A percentile compares a stretch with the other conserved stretches of the same genome.
phyloP scores from a whole-genome alignment of 257 asterid species.

The Solanum etuberosum region DNA sequence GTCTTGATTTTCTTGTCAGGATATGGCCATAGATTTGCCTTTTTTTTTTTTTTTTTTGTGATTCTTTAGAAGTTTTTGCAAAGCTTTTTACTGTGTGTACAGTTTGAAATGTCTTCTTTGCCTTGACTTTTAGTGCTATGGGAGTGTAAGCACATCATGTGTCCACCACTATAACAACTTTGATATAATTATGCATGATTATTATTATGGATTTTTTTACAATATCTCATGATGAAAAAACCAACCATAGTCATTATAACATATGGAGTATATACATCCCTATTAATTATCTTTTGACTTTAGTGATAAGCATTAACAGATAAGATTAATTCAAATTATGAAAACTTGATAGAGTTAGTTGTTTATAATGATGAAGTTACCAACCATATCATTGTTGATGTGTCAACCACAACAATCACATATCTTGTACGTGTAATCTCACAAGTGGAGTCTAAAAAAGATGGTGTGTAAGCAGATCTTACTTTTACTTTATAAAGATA shows the following conservation, averaged over 20 bases:
- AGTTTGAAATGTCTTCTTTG: slow-evolving; percentile 12
- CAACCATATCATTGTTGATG: not conserved
- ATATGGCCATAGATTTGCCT: slow-evolving; percentile 9
- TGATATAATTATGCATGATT: slow-evolving; percentile 1
- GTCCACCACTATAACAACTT: not conserved
- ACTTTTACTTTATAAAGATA: not conserved
- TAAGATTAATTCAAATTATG: not conserved
- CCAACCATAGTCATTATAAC: not conserved
- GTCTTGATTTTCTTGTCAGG: not conserved
- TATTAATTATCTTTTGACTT: not conserved
- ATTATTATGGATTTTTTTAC: not conserved
- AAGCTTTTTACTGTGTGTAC: slow-evolving; percentile 5
- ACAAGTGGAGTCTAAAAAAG: fast-evolving
- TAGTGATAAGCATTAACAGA: not conserved
- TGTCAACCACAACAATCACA: not conserved
- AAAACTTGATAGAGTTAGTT: not conserved
- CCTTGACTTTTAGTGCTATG: not conserved
- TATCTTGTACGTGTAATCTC: not conserved
- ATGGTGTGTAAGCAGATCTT: fast-evolving
- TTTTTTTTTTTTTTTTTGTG: not conserved
- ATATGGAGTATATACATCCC: not conserved
- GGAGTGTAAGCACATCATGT: not conserved
- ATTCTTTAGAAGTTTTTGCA: not conserved
- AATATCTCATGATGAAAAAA: not conserved
- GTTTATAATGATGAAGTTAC: not conserved